Base-by-base conservation (phyloP, 2,329 filamentous ascomycete species). In the Fusarium odoratissimum region DNA sequence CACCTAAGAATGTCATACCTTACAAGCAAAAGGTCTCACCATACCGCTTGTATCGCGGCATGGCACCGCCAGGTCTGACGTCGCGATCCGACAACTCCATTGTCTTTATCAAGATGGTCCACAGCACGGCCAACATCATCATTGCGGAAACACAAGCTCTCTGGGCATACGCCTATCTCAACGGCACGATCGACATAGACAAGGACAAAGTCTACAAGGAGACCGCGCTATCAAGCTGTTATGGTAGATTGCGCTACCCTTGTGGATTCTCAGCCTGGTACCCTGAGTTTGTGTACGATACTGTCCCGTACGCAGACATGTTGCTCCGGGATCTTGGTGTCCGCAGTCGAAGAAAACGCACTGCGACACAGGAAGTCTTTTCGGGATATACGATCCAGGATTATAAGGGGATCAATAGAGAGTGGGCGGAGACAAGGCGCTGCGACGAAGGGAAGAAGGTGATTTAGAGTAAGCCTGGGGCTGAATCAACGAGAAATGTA, bases 401-500 rank as follows among this genome's bases (percentile, higher is more conserved):
- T 12, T 52, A 37, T 11, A 37, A 37, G 33, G 49, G 49, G 0
- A 52, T 52, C 1, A 52, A 52, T 21, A 12, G 33, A 12, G 33
- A 52, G 19, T 52, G 33, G 49, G 33, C 13, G 3, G 13, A 16
- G 4, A 37, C 12, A 17, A 25, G 31, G 13, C 13, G 12, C 7
- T 2, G 23, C 3, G 2, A 12, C 1, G 19, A 28, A 21, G 3
- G 12, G 13, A 52, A 52, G 33, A 52, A 23, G 21, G 7, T 23
- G 10, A 11, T 19, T n/a, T 49, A 33, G 14, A 31, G 4, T 3
- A 13, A 6, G 6, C 5, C 3, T 13, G 7, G 16, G n/a, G n/a
- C 8, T 10, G 9, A 2, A 2, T 21, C 4, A 14, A 1, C 4
- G 4, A 2, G 3, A 23, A 19, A 8, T 31, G 6, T 11, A 0